Percentiles rank a stretch among this genome's conserved stretches.
These are phyloP conservation scores for Alnus glutinosa DNA, from an alignment of 306 rosid genomes.

Conservation along the genomic window DNA sequence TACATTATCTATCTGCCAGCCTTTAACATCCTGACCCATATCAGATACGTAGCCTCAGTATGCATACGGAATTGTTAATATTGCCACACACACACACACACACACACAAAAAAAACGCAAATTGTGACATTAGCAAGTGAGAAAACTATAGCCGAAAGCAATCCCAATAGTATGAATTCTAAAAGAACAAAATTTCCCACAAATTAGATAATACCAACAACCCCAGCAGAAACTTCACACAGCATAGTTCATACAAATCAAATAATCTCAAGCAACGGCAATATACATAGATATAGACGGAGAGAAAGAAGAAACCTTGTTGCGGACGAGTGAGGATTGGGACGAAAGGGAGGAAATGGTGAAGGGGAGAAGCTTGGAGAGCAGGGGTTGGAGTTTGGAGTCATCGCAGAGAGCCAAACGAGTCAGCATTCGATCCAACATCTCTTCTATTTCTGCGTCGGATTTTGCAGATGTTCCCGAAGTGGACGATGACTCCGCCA, in stretches of 20 bases:
- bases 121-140: neutral
- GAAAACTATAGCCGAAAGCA: neutral
- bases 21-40: neutral
- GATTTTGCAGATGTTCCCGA: conserved; percentile 43
- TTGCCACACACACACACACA: neutral
- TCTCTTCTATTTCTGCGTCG: conserved; percentile 64
- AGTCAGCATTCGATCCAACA: conserved; percentile 87
- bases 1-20: neutral
- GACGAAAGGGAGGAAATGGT: conserved; percentile 81
- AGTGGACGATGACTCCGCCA: conserved; percentile 65
- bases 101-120: neutral
- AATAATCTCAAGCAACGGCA: neutral
- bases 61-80: neutral
- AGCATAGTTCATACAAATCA: neutral
- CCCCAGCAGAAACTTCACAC: neutral
- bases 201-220: neutral
- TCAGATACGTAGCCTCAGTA: neutral
- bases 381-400: conserved; percentile 77
- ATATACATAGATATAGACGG: neutral
- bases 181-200: neutral
- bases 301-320: conserved; percentile 53
- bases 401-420: conserved; percentile 92
- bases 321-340: conserved; percentile 62
- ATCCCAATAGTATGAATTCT: neutral
- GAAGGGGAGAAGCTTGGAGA: conserved; percentile 78